Conservation (phyloP, 805 yeast genomes). For the Candida sphagnicola region DNA sequence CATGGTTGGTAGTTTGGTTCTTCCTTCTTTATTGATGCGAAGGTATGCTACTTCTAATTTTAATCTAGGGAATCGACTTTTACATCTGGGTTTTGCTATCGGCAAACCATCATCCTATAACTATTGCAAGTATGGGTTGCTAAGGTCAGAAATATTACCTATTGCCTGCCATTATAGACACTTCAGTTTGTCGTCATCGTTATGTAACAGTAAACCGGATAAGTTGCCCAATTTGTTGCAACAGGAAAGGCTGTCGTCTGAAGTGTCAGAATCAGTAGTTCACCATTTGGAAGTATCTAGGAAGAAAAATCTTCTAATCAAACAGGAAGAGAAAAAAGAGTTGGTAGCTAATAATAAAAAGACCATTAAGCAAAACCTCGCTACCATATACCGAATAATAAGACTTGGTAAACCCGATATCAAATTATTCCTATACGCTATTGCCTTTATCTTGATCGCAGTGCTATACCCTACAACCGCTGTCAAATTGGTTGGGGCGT, state of each 20-base stretch:
- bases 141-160: background rate
- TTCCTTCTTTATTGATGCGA: background rate
- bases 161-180: background rate
- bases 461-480: conserved; percentile 42
- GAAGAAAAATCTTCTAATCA: conserved; percentile 19
- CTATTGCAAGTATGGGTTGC: background rate
- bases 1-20: background rate
- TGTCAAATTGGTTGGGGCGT: conserved; percentile 40
- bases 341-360: conserved; percentile 22
- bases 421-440: conserved; percentile 33
- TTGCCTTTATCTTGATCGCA: conserved; percentile 40
- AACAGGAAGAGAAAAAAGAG: conserved; percentile 33
- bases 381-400: conserved; percentile 35
- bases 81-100: background rate
- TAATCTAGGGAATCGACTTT: background rate
- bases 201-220: background rate
- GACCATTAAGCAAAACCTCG: conserved; percentile 29
- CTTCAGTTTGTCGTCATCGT: background rate
- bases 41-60: background rate
- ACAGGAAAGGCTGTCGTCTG: too few relatives aligned
- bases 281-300: conserved; percentile 27
- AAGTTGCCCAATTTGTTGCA: too few relatives aligned
- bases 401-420: conserved; percentile 37
- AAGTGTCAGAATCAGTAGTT: background rate
- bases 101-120: background rate